phyloP scores from a whole-genome alignment of 257 asterid genomes.

The Solanum peruvianum region DNA sequence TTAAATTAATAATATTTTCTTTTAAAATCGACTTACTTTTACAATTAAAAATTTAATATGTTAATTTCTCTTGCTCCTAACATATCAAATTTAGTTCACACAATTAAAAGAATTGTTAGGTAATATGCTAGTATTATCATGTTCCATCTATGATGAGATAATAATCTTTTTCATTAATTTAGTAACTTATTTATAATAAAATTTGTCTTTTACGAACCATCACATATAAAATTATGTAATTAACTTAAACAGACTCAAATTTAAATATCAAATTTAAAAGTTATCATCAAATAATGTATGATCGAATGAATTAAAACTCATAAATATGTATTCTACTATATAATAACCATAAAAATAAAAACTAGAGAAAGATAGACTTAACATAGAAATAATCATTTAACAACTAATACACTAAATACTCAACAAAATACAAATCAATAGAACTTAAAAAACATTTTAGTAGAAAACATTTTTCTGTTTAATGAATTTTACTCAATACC shows the following conservation, averaged over 20 bases:
- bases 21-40: neutral
- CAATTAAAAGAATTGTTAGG: neutral
- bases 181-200: neutral
- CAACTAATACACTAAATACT: neutral
- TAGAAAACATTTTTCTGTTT: accelerated
- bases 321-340: neutral
- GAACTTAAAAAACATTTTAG: too few species aligned
- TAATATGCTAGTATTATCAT: neutral
- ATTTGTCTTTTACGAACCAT: neutral
- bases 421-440: neutral
- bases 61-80: neutral
- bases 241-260: neutral
- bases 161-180: neutral
- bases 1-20: neutral
- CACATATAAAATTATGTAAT: neutral
- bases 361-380: neutral
- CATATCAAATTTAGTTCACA: neutral
- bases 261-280: neutral
- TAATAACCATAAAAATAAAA: neutral
- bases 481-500: neutral
- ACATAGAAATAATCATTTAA: neutral
- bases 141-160: neutral
- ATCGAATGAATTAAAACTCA: neutral
- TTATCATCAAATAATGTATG: neutral
- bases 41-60: neutral